Percentiles rank a stretch among this genome's conserved stretches.
Conservation (phyloP, 305 asterid genomes). For the Coffea humblotiana region DNA sequence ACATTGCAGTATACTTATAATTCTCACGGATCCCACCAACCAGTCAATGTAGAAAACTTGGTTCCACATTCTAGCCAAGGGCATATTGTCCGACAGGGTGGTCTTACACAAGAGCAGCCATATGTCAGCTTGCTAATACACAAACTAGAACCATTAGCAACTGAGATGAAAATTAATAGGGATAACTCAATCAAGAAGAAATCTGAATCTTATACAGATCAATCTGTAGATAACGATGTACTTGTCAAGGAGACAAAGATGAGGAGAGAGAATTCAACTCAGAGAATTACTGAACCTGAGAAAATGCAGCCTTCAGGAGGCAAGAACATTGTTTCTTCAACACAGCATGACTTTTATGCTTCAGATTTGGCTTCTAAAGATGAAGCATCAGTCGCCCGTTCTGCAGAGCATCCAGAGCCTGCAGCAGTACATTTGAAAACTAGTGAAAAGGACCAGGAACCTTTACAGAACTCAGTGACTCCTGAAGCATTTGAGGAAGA, state of each 20-base stretch:
- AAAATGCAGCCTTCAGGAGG: constrained; percentile 40
- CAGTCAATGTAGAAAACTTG: constrained; percentile 41
- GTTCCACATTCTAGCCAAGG: constrained; percentile 41
- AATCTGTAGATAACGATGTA: constrained; percentile 42
- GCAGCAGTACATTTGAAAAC: constrained; percentile 34
- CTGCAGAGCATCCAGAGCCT: constrained; percentile 37
- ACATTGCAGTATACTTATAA: constrained; percentile 37
- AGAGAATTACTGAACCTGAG: constrained; percentile 43
- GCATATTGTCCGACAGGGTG: constrained; percentile 39
- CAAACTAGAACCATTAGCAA: constrained; percentile 36
- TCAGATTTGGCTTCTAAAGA: constrained; percentile 31
- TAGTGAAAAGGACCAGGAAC: constrained; percentile 47
- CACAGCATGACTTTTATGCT: constrained; percentile 32
- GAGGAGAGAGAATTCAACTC: constrained; percentile 50
- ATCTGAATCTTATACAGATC: constrained; percentile 43
- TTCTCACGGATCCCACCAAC: constrained; percentile 46
- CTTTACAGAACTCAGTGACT: constrained; percentile 31
- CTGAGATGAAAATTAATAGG: constrained; percentile 38
- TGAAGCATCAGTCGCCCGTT: constrained; percentile 39
- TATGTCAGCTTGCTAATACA: constrained; percentile 33
- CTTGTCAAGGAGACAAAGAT: constrained; percentile 45
- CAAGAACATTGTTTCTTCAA: constrained; percentile 42
- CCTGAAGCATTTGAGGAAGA: constrained; percentile 42
- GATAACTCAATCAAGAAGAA: constrained; percentile 43
- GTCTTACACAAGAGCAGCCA: constrained; percentile 38